Evolutionary conservation across 352 stramenopile species (phyloP), one percentile per base, ranked within the genome.

Genomic region (Phytophthora fragariae): DNA sequence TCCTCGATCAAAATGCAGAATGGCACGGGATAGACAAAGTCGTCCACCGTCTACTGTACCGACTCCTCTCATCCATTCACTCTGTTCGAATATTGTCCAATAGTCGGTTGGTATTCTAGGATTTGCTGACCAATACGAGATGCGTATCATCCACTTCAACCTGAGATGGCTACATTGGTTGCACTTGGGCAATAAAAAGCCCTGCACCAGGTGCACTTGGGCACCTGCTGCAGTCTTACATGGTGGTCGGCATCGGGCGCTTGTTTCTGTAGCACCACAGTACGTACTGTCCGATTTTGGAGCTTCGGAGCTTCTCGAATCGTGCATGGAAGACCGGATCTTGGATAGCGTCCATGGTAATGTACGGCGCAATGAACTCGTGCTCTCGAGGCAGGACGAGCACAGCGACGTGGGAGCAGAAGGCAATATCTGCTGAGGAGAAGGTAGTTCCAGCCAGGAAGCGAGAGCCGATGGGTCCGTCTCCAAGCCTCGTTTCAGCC

Each of bases 211-310:
- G 24, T 29, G 24, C 24, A 29, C 19, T 21, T 21, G 19, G 19
- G 19, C 19, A 21, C 39, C 10, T 17, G 27, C 3, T 3, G 19
- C 47, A 55, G 47, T 15, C 19, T 33, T 33, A 17, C 7, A 29
- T 12, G 3, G 47, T 27, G 47, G 12, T 27, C 11, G 19, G n/a
- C 49, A 31, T 31, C 19, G 82, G 80, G 11, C 82, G 83, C 15
- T 81, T 77, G 72, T 88, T 70, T 66, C 73, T 68, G 75, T 89
- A 91, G 75, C 84, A 88, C 80, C 80, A 89, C 10, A 75, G 66
- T 33, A 88, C 81, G 24, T 79, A 87, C 57, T 84, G 61, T 2
- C 65, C 83, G 17, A 76, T 72, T 62, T 84, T 86, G 39, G 81
- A 88, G 14, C 35, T 35, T 29, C 70, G 68, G 0, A 89, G 58